Evolutionary conservation across 306 rosid genomes (phyloP).

Genomic region (Prunus mira): DNA sequence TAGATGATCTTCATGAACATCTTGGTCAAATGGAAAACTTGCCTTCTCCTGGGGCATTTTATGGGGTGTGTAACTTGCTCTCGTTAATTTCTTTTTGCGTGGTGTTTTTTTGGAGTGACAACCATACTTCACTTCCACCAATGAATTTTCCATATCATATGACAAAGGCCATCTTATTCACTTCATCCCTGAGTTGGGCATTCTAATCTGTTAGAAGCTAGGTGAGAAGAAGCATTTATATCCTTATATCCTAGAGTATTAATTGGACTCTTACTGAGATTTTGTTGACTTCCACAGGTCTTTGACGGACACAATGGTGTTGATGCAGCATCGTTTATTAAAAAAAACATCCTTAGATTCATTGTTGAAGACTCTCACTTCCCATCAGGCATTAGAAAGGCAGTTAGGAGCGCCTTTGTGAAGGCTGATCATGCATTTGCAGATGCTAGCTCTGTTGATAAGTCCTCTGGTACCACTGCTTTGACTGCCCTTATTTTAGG

Average conservation of each 20-base stretch:
- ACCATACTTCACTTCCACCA: neutral
- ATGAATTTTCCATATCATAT: neutral
- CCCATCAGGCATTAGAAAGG: constrained; percentile 39
- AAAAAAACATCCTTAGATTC: constrained; percentile 46
- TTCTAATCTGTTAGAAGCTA: neutral
- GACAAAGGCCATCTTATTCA: neutral
- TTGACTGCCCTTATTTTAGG: constrained; percentile 44
- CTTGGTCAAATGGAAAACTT: constrained; percentile 19
- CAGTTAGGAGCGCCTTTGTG: constrained; percentile 46
- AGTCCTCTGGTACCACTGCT: constrained; percentile 60
- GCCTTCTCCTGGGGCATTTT: constrained; percentile 59
- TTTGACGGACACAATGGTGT: constrained; percentile 72
- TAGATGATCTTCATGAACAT: constrained; percentile 38
- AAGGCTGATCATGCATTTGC: constrained; percentile 59
- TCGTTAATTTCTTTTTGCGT: neutral
- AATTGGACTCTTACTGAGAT: neutral
- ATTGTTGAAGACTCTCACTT: constrained; percentile 48
- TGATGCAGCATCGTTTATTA: constrained; percentile 57
- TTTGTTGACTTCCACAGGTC: constrained; percentile 34
- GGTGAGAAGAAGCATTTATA: neutral
- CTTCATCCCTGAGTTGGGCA: neutral
- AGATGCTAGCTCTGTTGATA: constrained; percentile 52
- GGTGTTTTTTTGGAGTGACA: neutral
- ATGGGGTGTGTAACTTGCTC: constrained; percentile 50
- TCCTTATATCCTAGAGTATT: neutral